Evolutionary conservation across 2,329 filamentous ascomycete species (phyloP).

Genomic region (Fusarium luffae): DNA sequence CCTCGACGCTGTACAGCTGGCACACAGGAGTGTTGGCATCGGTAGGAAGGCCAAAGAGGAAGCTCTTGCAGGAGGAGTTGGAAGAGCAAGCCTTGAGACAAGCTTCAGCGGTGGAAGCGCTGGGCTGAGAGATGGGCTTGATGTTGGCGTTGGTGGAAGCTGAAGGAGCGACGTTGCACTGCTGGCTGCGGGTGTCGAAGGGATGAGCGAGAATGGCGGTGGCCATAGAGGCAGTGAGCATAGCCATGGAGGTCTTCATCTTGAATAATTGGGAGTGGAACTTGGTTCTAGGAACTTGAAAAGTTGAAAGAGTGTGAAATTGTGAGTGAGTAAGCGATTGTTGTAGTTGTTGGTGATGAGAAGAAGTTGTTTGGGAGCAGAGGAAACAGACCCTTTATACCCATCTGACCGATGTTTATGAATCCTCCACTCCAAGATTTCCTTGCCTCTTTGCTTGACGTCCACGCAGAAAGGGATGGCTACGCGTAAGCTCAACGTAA

Average conservation of each 20-base stretch:
- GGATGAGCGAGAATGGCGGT: conserved; percentile 18
- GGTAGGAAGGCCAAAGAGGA: conserved; percentile 8
- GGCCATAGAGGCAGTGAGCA: conserved; percentile 30
- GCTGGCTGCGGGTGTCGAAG: conserved; percentile 22
- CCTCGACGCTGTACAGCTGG: conserved; percentile 1
- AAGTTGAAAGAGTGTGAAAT: conserved; percentile 2
- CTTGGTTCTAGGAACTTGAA: background rate
- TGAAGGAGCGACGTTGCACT: conserved; percentile 28
- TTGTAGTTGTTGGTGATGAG: background rate
- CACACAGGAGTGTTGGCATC: background rate
- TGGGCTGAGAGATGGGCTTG: background rate
- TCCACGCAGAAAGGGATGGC: background rate
- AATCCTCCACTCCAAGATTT: background rate
- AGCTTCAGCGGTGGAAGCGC: background rate
- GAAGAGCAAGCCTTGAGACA: conserved; percentile 9
- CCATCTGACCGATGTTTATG: fast-evolving
- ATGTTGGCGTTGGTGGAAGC: background rate
- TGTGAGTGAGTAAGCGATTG: background rate
- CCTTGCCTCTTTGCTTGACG: background rate
- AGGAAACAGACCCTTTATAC: background rate
- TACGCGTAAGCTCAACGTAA: background rate
- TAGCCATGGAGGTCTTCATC: conserved; percentile 27
- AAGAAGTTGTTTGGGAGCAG: background rate
- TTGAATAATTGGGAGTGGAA: conserved; percentile 12
- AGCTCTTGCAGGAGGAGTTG: conserved; percentile 12